phyloP scores from a whole-genome alignment of 108 stramenopile genomes.

The Cyclostephanos tholiformis region DNA sequence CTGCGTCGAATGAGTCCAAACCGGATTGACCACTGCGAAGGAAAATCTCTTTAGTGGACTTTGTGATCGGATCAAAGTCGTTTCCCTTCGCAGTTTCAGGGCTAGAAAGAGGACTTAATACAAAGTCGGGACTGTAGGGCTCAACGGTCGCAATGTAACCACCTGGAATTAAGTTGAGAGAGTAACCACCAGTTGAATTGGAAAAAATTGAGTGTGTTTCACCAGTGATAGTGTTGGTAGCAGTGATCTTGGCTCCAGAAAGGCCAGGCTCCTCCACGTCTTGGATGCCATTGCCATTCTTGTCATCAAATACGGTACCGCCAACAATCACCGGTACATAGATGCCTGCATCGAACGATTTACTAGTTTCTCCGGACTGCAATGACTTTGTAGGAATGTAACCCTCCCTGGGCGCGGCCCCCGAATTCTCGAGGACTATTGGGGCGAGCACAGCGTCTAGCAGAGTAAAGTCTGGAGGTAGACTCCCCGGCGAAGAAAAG shows the following conservation, averaged over 20 bases:
- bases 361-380: conserved; percentile 22
- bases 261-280: conserved; percentile 25
- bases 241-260: conserved; percentile 17
- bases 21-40: conserved; percentile 31
- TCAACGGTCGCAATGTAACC: conserved; percentile 21
- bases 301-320: conserved; percentile 40
- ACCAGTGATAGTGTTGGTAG: conserved; percentile 19
- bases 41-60: conserved; percentile 4
- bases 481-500: not conserved
- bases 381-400: conserved; percentile 18
- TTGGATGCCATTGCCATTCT: conserved; percentile 35
- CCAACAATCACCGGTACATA: conserved; percentile 25
- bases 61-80: conserved; percentile 32
- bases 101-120: conserved; percentile 24
- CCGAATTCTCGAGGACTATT: not conserved
- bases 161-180: conserved; percentile 26
- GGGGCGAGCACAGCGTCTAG: not conserved
- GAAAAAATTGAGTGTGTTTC: not conserved
- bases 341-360: conserved; percentile 40
- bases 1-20: conserved; percentile 29
- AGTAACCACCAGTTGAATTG: conserved; percentile 22
- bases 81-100: conserved; percentile 14
- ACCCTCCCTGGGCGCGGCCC: not conserved
- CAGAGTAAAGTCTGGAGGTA: not conserved
- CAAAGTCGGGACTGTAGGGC: conserved; percentile 28